Evolutionary conservation across 108 stramenopile genomes (phyloP).

Genomic region (Conticribra guillardii): DNA sequence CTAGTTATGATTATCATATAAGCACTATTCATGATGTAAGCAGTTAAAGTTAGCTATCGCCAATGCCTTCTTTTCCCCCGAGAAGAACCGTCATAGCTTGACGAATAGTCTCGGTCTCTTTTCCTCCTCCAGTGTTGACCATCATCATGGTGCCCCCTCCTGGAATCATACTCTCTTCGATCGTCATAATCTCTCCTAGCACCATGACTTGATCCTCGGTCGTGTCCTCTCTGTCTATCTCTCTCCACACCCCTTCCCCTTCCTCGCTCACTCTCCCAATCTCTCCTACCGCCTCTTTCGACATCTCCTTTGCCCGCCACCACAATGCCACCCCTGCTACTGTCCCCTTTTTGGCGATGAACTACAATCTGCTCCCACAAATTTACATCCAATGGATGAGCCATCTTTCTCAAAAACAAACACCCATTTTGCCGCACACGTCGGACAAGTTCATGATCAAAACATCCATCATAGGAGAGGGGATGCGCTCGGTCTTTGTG

Average conservation of each 20-base stretch:
- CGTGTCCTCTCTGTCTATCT: slow-evolving; percentile 2
- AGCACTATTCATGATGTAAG: too few species aligned
- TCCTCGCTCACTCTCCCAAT: slow-evolving; percentile 1
- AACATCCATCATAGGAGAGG: slow-evolving; percentile 49
- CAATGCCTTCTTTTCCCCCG: slow-evolving; percentile 7
- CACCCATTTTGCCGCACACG: slow-evolving; percentile 37
- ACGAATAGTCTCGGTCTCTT: slow-evolving; percentile 5
- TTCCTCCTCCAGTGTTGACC: slow-evolving; percentile 11
- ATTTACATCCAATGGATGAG: slow-evolving; percentile 21
- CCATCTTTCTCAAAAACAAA: slow-evolving; percentile 60
- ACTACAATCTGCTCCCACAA: slow-evolving; percentile 48
- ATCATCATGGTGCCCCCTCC: background rate
- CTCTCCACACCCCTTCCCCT: slow-evolving; percentile 9
- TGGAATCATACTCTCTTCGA: slow-evolving; percentile 17
- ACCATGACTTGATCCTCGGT: background rate
- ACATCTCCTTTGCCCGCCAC: background rate
- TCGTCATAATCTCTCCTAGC: slow-evolving; percentile 14
- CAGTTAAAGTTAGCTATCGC: slow-evolving; percentile 16
- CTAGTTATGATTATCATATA: too few species aligned
- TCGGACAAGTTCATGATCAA: slow-evolving; percentile 41
- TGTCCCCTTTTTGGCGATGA: slow-evolving; percentile 13
- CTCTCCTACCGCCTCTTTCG: background rate
- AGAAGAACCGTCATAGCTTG: background rate
- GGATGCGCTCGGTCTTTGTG: slow-evolving; percentile 61
- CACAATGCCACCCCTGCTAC: background rate